These are phyloP conservation scores for Ajuga reptans DNA, from an alignment of 305 asterid genomes.

Conservation along the genomic window DNA sequence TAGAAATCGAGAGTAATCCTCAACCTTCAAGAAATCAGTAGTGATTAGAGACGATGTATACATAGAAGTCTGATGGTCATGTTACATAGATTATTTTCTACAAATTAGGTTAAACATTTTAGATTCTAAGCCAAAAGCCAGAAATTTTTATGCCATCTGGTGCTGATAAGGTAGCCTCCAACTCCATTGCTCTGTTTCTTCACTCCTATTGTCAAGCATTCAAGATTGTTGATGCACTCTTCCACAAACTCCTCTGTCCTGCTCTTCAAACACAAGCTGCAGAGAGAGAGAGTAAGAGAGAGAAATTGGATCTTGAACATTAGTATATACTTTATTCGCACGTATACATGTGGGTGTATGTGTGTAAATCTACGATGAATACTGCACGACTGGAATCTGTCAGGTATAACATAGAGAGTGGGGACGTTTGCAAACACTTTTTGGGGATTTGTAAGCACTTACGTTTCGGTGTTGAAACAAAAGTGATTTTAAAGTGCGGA, in stretches of 20 bases:
- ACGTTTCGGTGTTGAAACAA: too few species aligned
- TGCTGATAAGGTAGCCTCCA: slow-evolving; percentile 85
- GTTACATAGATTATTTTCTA: background rate
- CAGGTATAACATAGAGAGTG: too few species aligned
- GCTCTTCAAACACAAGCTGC: slow-evolving; percentile 52
- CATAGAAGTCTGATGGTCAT: background rate
- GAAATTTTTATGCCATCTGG: slow-evolving; percentile 88
- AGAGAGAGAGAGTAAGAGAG: too few species aligned
- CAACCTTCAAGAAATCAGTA: background rate
- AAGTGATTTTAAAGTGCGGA: too few species aligned
- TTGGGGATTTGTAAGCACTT: too few species aligned
- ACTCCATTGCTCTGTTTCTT: slow-evolving; percentile 65
- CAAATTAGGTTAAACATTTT: background rate
- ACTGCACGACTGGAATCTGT: too few species aligned
- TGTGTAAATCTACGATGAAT: background rate
- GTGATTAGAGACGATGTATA: background rate
- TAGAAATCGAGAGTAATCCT: too few species aligned
- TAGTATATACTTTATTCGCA: background rate
- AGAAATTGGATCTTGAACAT: background rate
- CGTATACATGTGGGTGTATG: background rate
- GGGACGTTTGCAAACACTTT: too few species aligned
- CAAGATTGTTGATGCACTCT: slow-evolving; percentile 57
- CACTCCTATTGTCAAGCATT: slow-evolving; percentile 83
- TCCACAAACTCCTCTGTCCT: slow-evolving; percentile 59
- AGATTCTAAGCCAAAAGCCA: slow-evolving; percentile 67